Conservation (phyloP, 495 filamentous ascomycete genomes). For the Astrocystis sublimbata region DNA sequence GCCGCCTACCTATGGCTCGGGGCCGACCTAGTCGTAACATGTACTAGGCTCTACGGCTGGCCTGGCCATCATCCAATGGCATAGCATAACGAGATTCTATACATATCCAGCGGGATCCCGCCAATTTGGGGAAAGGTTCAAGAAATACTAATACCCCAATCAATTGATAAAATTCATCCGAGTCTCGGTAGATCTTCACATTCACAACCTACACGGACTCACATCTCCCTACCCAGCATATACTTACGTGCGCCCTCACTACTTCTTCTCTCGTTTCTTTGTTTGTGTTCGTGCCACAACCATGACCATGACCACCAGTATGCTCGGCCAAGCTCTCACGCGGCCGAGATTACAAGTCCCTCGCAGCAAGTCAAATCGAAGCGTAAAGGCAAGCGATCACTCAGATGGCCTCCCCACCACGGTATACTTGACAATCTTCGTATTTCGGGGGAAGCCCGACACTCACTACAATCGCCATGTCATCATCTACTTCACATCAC, state of each 20-base stretch:
- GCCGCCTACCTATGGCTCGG: background rate
- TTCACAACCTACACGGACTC: too few relatives aligned
- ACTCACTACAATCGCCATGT: conserved; percentile 7
- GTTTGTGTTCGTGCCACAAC: background rate
- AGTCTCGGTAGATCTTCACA: background rate
- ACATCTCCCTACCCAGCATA: background rate
- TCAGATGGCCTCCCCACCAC: background rate
- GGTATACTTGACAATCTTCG: conserved; percentile 1
- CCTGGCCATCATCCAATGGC: background rate
- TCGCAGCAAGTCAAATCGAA: background rate
- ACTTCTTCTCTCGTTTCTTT: too few relatives aligned
- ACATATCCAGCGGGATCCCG: background rate
- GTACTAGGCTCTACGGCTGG: background rate
- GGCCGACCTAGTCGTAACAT: background rate
- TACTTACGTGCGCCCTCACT: background rate
- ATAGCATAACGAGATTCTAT: background rate
- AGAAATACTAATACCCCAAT: background rate
- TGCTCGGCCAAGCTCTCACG: background rate
- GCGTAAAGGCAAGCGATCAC: background rate
- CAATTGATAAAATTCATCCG: background rate
- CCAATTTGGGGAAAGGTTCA: background rate
- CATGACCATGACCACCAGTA: conserved; percentile 2
- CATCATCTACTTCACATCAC: conserved; percentile 2
- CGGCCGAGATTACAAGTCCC: background rate
- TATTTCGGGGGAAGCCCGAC: background rate